Evolutionary conservation across 2,329 filamentous ascomycete genomes (phyloP), one percentile per base, ranked within the genome.

Genomic region (Ophiosphaerella korrae): DNA sequence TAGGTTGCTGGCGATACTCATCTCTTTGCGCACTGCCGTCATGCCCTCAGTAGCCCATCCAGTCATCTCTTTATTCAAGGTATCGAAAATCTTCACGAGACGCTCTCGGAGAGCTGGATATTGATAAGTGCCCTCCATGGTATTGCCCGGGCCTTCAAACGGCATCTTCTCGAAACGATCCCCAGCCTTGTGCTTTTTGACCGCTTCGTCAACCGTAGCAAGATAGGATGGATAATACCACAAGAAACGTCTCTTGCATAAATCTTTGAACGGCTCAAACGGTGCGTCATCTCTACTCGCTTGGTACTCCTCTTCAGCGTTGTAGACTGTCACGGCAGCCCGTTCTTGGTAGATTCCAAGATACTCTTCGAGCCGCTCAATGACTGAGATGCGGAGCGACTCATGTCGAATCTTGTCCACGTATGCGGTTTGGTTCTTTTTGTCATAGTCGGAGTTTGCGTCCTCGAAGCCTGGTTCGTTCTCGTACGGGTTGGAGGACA

Each of bases 161-260:
- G 91, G 90, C 90, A 96, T 96, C 43, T 82, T 82, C n/a, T 78
- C 74, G 66, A 99, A 97, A 0, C 70, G 55, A 33, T 84, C 77
- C 2, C 84, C 83, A 52, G 88, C 84, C 53, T 82, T 81, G 48
- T 87, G 83, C 60, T 89, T 84, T 23, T 77, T 72, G 26, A 76
- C 72, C 24, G 87, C 88, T 52, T 85, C 81, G 33, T 85, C 80
- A 44, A 96, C 86, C 1, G 88, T 82, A 3, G 82, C 78, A 18
- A 94, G 78, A 67, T 97, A 97, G 3, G 89, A 89, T 60, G 95
- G 89, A 72, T 90, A 96, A 75, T 97, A 97, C 94, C 94, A 97
- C 12, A 97, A 78, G 69, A 97, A 97, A 1, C 92, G 86, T 33
- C 89, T 86, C 75, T 97, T 97, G 80, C 88, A 90, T 5, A 96